Evolutionary conservation across 176 grass and related monocot genomes (phyloP).

Genomic region (Eremochloa ophiuroides): DNA sequence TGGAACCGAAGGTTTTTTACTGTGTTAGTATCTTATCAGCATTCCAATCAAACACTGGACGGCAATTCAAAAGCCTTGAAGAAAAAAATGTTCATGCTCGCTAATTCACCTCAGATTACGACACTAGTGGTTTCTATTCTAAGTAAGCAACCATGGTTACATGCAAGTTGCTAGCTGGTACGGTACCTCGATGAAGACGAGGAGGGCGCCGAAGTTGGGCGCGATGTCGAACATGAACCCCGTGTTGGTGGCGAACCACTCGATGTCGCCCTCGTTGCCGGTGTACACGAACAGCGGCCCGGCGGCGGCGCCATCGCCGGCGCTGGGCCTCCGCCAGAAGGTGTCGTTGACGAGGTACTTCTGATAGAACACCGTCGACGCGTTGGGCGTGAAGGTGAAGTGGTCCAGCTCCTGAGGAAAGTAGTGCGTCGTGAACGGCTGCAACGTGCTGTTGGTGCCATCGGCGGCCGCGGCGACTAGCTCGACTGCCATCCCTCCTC

Average conservation of each 20-base stretch:
- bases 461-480: background rate
- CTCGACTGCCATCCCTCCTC: background rate
- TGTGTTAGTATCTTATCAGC: background rate
- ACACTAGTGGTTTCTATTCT: background rate
- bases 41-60: background rate
- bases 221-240: slow-evolving; percentile 94
- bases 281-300: slow-evolving; percentile 90
- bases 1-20: background rate
- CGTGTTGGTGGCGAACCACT: slow-evolving; percentile 80
- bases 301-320: background rate
- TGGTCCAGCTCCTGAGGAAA: slow-evolving; percentile 93
- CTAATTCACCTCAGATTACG: background rate
- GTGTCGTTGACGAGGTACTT: slow-evolving; percentile 92
- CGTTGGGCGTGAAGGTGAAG: slow-evolving; percentile 89
- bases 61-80: background rate
- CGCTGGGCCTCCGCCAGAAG: slow-evolving; percentile 45
- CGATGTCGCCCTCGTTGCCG: slow-evolving; percentile 86
- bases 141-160: background rate
- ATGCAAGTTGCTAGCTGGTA: background rate
- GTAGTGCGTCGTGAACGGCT: slow-evolving; percentile 70
- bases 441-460: background rate
- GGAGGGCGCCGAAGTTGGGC: slow-evolving; percentile 64
- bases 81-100: background rate
- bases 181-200: slow-evolving; percentile 92
- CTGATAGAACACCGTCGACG: slow-evolving; percentile 58